Conservation (phyloP, 2,329 filamentous ascomycete species). For the Ophiostoma ulmi region DNA sequence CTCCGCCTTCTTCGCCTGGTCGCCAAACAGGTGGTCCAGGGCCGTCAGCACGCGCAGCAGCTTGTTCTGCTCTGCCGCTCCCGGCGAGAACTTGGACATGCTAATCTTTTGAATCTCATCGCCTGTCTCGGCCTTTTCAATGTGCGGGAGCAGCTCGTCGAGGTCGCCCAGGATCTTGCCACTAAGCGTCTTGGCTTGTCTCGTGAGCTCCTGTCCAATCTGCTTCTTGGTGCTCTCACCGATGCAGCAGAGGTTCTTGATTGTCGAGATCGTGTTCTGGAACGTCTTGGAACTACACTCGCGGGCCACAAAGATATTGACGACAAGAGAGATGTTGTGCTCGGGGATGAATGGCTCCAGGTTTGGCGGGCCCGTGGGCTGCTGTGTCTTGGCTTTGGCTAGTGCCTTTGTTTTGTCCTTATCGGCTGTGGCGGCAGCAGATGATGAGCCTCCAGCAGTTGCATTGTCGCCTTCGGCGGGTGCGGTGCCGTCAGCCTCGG, state of each 20-base stretch:
- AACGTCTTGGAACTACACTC: slow-evolving; percentile 98
- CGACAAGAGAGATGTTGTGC: slow-evolving; percentile 85
- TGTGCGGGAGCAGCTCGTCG: slow-evolving; percentile 76
- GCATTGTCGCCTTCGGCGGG: neutral
- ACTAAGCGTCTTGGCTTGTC: slow-evolving; percentile 78
- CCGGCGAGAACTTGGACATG: slow-evolving; percentile 89
- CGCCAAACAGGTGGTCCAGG: slow-evolving; percentile 90
- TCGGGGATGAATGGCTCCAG: slow-evolving; percentile 81
- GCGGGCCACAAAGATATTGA: slow-evolving; percentile 90
- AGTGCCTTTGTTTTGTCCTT: neutral
- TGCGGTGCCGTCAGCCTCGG: slow-evolving; percentile 32
- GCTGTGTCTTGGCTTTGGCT: slow-evolving; percentile 33
- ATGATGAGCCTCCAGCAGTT: neutral
- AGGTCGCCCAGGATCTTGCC: slow-evolving; percentile 80
- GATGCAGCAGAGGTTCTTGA: slow-evolving; percentile 93
- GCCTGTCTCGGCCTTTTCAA: slow-evolving; percentile 77
- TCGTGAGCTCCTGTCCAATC: slow-evolving; percentile 89
- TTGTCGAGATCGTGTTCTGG: slow-evolving; percentile 94
- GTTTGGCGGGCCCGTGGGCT: slow-evolving; percentile 45
- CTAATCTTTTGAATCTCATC: slow-evolving; percentile 95
- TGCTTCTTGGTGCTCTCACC: slow-evolving; percentile 83
- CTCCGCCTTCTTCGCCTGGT: slow-evolving; percentile 56
- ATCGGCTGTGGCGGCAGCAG: neutral
- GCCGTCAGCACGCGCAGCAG: slow-evolving; percentile 86
- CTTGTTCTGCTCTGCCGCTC: slow-evolving; percentile 95